A percentile compares a stretch with the other conserved stretches of the same genome.
Conservation (phyloP, 2,329 filamentous ascomycete genomes). For the Zasmidium citrigriseum region DNA sequence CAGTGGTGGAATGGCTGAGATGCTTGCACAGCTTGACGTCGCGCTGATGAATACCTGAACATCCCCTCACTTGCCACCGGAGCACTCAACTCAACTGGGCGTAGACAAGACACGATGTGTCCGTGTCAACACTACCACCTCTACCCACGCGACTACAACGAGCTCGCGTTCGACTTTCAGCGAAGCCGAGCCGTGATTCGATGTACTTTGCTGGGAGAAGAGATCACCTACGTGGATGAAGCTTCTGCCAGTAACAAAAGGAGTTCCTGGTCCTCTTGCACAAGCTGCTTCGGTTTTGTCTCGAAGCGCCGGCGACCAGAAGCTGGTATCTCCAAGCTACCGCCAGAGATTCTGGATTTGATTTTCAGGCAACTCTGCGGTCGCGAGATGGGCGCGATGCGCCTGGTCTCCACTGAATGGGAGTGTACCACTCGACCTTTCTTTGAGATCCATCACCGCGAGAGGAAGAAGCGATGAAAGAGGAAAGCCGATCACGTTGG, state of each 20-base stretch:
- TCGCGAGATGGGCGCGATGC: neutral
- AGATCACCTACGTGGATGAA: neutral
- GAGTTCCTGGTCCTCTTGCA: neutral
- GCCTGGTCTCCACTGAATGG: constrained; percentile 5
- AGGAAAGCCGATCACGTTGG: no score
- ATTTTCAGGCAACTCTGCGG: neutral
- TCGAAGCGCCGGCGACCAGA: neutral
- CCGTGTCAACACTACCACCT: neutral
- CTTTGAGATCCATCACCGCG: neutral
- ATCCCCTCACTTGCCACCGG: no score
- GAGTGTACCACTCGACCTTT: neutral
- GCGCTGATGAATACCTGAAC: neutral
- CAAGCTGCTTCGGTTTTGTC: neutral
- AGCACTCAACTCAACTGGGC: no score
- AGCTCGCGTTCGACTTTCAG: neutral
- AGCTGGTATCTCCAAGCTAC: neutral
- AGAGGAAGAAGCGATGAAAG: neutral
- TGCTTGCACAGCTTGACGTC: neutral
- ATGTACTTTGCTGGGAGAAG: neutral
- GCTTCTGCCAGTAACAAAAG: neutral
- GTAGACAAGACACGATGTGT: neutral
- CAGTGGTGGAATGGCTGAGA: neutral
- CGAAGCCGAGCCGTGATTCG: neutral
- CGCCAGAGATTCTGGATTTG: neutral
- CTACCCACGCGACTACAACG: neutral